Base-by-base conservation (phyloP, 2,329 filamentous ascomycete species). In the Escovopsis sp. region DNA sequence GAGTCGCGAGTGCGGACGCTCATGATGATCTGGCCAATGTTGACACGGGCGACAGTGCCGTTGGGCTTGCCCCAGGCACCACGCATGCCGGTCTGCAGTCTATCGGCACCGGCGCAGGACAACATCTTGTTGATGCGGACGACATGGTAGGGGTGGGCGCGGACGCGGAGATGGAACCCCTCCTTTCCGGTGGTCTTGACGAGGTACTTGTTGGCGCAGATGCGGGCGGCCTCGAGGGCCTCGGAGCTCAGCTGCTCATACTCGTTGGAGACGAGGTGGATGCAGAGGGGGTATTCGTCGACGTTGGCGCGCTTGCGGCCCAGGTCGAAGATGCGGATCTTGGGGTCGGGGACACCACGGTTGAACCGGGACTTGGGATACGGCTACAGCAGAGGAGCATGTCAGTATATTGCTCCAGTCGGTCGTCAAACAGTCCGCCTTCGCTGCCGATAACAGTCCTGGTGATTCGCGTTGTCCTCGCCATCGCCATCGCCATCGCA, bases 81-180 rank as follows among this genome's bases (percentile, higher is more conserved):
- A 81, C 90, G 88, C 90, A 98, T 98, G 76, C 90, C 90, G 55
- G 90, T 98, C 72, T 98, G 90, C 68, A 98, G 76, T 81, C 90
- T 86, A 96, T 98, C 90, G 79, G 90, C 90, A 77, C 90, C 90
- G 60, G 90, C 90, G 68, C 90, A 98, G 62, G 90, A 96, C 85
- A 98, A 88, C 90, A 98, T 98, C 83, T 98, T 98, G 86, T 98
- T 98, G 87, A 98, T 98, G 70, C 90, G 90, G 76, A 98, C 82
- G 70, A 98, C 90, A 76, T 98, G 90, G 85, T 84, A 98, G 51
- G 90, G 90, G 77, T 98, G 90, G 60, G 86, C 87, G 62, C 90
- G 76, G 60, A 81, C 72, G 54, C 76, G 76, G 51, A 81, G 66
- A 62, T 81, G 76, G 73, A 81, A 81, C 58, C 66, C 63, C 58